Base-by-base conservation (phyloP, 192 early-diverging fungal species). In the Coemansia sp. region DNA sequence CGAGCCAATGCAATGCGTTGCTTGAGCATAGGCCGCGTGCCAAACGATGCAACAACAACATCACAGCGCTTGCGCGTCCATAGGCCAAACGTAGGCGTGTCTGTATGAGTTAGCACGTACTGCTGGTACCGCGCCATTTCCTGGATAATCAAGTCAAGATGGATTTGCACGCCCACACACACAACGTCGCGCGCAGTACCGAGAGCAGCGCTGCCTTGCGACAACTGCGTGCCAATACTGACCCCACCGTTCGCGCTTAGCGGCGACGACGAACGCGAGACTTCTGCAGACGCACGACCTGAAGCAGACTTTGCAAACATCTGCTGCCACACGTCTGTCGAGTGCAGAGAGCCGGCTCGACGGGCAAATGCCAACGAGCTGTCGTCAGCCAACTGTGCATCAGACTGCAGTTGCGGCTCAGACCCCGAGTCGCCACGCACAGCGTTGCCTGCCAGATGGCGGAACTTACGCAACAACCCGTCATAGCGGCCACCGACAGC, bases 151-250 rank as follows among this genome's bases (percentile, higher is more conserved):
- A 88, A 86, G 69, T 89, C 87, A 52, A 90, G 72, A 39, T 89
- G 89, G 69, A 95, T 91, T 71, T 93, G 92, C 39, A 91, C 89
- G 9, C 95, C 95, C 47, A 93, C 86, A 24, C 86, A 91, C 19
- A 76, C 82, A 7, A 83, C 82, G 47, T 70, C 76, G 15, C 67
- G 67, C 2, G 69, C 76, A 1, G 69, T 72, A 35, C 76, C 70
- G 14, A 73, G 60, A 3, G 66, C 75, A 7, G 74, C 70, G 50
- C 70, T 79, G 22, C 70, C 73, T 2, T 52, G 67, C 15, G 83
- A 79, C 37, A 73, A 56, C 41, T 67, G 68, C 8, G 75, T 78
- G 29, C 75, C 75, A 15, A 78, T 78, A 14, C 54, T 35, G 7
- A 69, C 66, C 4, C 23, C 56, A 8, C 47, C 48, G 2, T 10